A percentile compares a stretch with the other conserved stretches of the same genome.
These are phyloP conservation scores for Claviceps sorghi DNA, from an alignment of 2,329 filamentous ascomycete species.

Conservation along the genomic window DNA sequence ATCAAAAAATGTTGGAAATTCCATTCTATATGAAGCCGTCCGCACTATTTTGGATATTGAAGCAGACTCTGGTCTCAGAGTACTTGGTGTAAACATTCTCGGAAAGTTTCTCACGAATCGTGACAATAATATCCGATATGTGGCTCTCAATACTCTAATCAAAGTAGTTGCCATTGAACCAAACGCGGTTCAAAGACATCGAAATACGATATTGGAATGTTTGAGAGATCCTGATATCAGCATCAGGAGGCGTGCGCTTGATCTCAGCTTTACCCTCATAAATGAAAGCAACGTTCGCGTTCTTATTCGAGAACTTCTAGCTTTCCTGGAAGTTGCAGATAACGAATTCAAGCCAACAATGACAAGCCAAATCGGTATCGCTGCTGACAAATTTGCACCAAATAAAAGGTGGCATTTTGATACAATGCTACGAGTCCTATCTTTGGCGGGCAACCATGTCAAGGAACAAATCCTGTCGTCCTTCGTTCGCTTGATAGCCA, in stretches of 20 bases:
- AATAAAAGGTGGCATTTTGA: constrained; percentile 98
- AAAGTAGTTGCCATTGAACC: constrained; percentile 97
- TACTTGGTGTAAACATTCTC: constrained; percentile 93
- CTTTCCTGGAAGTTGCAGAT: constrained; percentile 92
- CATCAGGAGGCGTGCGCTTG: constrained; percentile 85
- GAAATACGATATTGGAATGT: constrained; percentile 95
- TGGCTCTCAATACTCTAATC: constrained; percentile 90
- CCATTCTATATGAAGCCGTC: constrained; percentile 93
- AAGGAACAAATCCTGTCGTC: constrained; percentile 97
- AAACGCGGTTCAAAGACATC: constrained; percentile 90
- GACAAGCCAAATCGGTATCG: constrained; percentile 95
- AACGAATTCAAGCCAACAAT: constrained; percentile 98
- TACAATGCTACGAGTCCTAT: constrained; percentile 88
- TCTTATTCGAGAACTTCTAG: constrained; percentile 79
- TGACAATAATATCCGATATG: constrained; percentile 98
- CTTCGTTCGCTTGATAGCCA: constrained; percentile 89
- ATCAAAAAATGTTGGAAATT: constrained; percentile 96
- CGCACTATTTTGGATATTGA: constrained; percentile 96
- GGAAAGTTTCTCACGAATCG: constrained; percentile 97
- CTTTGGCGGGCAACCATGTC: constrained; percentile 87
- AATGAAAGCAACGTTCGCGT: constrained; percentile 94
- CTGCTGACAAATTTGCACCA: constrained; percentile 86
- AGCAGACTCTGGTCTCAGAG: constrained; percentile 84
- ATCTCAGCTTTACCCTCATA: constrained; percentile 94
- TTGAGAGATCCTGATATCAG: constrained; percentile 95